A percentile compares a stretch with the other conserved stretches of the same genome.
phyloP scores from a whole-genome alignment of 495 filamentous ascomycete species.

The Immersiella caudata region DNA sequence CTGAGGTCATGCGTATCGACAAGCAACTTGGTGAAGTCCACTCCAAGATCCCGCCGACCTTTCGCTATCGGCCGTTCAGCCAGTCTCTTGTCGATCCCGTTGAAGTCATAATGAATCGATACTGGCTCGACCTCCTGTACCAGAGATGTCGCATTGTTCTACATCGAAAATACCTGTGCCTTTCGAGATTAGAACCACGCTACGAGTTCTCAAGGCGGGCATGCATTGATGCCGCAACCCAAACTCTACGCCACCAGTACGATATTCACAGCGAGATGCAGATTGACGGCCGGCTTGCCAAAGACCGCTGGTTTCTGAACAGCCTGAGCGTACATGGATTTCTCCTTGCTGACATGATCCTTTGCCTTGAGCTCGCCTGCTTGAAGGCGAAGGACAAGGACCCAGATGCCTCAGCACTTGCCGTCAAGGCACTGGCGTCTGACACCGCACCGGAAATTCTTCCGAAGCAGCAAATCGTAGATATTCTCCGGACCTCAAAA shows the following conservation, averaged over 20 bases:
- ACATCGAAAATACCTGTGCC: constrained; percentile 37
- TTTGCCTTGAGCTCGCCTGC: constrained; percentile 41
- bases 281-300: constrained; percentile 36
- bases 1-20: constrained; percentile 39
- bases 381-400: constrained; percentile 27
- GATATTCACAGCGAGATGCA: constrained; percentile 41
- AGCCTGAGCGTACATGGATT: constrained; percentile 42
- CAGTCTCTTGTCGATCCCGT: constrained; percentile 34
- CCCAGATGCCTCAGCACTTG: constrained; percentile 10
- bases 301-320: constrained; percentile 39
- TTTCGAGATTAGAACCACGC: constrained; percentile 35
- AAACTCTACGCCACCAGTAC: constrained; percentile 43
- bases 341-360: constrained; percentile 43
- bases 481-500: constrained; percentile 33
- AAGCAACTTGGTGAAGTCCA: constrained; percentile 34
- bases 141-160: constrained; percentile 37
- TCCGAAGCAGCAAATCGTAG: constrained; percentile 27
- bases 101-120: constrained; percentile 39
- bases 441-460: constrained; percentile 22
- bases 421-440: background rate
- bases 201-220: constrained; percentile 39
- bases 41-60: constrained; percentile 28
- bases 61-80: constrained; percentile 25
- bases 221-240: constrained; percentile 41
- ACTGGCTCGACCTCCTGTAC: constrained; percentile 37